Percentiles rank a stretch among this genome's conserved stretches.
phyloP scores from a whole-genome alignment of 352 stramenopile species.

The Pythium oligandrum region DNA sequence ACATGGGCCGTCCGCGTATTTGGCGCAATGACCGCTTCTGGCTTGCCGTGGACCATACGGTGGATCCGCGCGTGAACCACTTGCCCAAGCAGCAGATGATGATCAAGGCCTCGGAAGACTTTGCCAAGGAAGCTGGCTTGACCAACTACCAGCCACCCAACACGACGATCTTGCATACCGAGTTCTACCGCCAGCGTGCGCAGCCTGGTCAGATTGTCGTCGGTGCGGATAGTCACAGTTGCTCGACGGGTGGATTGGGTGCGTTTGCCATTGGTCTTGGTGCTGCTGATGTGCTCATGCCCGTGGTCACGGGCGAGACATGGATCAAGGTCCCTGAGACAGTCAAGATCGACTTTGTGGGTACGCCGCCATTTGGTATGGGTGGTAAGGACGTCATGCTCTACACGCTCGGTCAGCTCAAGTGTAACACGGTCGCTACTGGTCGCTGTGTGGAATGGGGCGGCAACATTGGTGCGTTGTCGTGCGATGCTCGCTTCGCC shows the following conservation, averaged over 20 bases:
- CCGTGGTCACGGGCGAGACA: slow-evolving; percentile 79
- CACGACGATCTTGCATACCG: slow-evolving; percentile 84
- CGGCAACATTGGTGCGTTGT: slow-evolving; percentile 72
- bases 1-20: slow-evolving; percentile 80
- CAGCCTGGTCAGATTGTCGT: slow-evolving; percentile 83
- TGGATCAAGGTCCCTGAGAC: slow-evolving; percentile 87
- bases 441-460: slow-evolving; percentile 75
- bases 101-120: slow-evolving; percentile 82
- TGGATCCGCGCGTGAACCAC: slow-evolving; percentile 82
- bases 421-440: slow-evolving; percentile 84
- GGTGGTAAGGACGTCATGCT: slow-evolving; percentile 87
- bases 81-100: slow-evolving; percentile 80
- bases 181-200: slow-evolving; percentile 83
- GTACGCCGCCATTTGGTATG: slow-evolving; percentile 59
- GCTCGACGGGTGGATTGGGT: slow-evolving; percentile 67
- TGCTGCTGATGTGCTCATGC: slow-evolving; percentile 80
- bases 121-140: slow-evolving; percentile 70
- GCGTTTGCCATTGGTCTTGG: slow-evolving; percentile 77
- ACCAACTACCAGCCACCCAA: slow-evolving; percentile 84
- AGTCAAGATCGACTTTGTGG: slow-evolving; percentile 81
- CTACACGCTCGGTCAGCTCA: slow-evolving; percentile 78
- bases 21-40: slow-evolving; percentile 86
- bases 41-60: slow-evolving; percentile 82
- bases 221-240: slow-evolving; percentile 76
- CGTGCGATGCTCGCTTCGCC: slow-evolving; percentile 77